Evolutionary conservation across 2,329 filamentous ascomycete species (phyloP).

Genomic region (Cytospora piceae): DNA sequence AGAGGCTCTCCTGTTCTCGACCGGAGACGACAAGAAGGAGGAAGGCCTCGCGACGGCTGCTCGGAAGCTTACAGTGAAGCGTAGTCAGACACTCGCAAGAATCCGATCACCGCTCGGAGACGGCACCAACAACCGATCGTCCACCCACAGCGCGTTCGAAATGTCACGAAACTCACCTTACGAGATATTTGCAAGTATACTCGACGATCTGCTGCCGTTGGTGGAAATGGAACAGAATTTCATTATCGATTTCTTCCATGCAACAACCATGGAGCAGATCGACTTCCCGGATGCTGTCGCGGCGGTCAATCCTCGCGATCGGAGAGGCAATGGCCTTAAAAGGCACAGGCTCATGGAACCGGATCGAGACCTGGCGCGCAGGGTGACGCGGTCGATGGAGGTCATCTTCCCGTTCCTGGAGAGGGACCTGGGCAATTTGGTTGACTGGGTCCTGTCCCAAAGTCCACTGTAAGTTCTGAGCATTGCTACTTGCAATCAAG

Average conservation of each 20-base stretch:
- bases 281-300: constrained; percentile 85
- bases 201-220: constrained; percentile 81
- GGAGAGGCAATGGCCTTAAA: constrained; percentile 73
- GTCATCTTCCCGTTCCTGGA: constrained; percentile 84
- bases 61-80: constrained; percentile 89
- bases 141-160: constrained; percentile 46
- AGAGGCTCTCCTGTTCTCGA: constrained; percentile 88
- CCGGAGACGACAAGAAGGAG: constrained; percentile 82
- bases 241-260: constrained; percentile 94
- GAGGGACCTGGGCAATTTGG: constrained; percentile 74
- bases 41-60: constrained; percentile 73
- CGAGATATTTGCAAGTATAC: constrained; percentile 77
- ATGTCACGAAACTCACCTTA: constrained; percentile 69
- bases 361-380: constrained; percentile 82
- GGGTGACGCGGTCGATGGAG: constrained; percentile 86
- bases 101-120: constrained; percentile 71
- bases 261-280: constrained; percentile 77
- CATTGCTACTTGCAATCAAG: neutral
- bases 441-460: constrained; percentile 80
- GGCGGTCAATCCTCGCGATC: constrained; percentile 65
- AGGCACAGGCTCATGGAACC: constrained; percentile 82
- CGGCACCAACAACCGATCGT: constrained; percentile 59
- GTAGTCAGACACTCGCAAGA: constrained; percentile 84
- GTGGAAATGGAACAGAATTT: constrained; percentile 97
- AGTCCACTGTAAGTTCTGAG: constrained; percentile 74